Evolutionary conservation across 768 basidiomycete genomes (phyloP), one percentile per base, ranked within the genome.

Genomic region (Dioszegia aurantiaca): DNA sequence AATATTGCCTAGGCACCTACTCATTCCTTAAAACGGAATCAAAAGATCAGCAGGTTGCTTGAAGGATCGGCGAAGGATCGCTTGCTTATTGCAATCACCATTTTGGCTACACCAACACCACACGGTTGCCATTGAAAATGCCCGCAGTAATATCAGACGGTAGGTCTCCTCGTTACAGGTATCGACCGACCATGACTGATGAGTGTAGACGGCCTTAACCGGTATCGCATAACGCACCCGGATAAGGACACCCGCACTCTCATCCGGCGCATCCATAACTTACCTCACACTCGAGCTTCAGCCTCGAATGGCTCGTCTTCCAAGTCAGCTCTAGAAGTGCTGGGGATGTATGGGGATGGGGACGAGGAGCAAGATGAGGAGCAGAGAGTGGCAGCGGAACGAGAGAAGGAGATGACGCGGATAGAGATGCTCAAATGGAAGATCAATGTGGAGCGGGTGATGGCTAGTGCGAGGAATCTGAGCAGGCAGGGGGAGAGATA

Each of bases 361-460:
- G 26, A 37, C 19, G 33, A 33, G 33, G 33, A 33, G 14, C 33
- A 33, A 14, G 33, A 33, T 6, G 33, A 33, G 33, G 33, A 33
- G 33, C 33, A 33, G 14, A 33, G 14, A 14, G 33, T 14, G 33
- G 56, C 60, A 3, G 53, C 26, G n/a, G 51, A 58, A 43, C 8
- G 56, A 26, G 70, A 72, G 53, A 60, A 43, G 27, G 68, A 72
- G 17, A 19, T 66, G 52, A 40, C 65, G 17, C 28, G 44, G 59
- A 48, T 72, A 48, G 70, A 72, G 59, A 42, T 69, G 36, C 9
- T 65, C 21, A 72, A 69, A 54, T 72, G 70, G 70, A 57, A 55
- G 43, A 23, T 43, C 5, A 39, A 54, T 1, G 55, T 72, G n/a
- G 65, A 72, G 62, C 53, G 70, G 55, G 27, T 69, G 2, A 48